Conservation (phyloP, 148 eudicot genomes). For the Heliamphora exappendiculata region DNA sequence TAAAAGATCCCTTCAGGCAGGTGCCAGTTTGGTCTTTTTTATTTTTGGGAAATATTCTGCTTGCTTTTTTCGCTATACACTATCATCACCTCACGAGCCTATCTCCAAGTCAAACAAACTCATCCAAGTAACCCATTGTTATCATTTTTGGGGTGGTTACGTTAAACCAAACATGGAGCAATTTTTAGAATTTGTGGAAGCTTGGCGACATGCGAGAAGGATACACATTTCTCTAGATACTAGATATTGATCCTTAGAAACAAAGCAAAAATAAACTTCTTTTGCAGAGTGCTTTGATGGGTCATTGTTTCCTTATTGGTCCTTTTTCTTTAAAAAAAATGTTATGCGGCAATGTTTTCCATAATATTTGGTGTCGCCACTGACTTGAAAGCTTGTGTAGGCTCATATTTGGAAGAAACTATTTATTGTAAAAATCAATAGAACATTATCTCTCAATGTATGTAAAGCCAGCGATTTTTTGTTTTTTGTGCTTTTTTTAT, state of each 20-base stretch:
- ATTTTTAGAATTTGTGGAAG: neutral
- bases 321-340: neutral
- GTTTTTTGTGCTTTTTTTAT: no score
- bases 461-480: no score
- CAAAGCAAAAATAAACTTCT: neutral
- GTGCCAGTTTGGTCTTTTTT: conserved; percentile 24
- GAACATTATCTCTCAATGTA: neutral
- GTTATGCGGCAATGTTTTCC: neutral
- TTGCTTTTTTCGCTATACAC: neutral
- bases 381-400: neutral
- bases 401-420: neutral
- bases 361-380: neutral
- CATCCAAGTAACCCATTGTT: neutral
- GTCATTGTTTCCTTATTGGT: neutral
- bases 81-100: neutral
- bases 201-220: neutral
- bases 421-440: neutral
- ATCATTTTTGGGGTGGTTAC: neutral
- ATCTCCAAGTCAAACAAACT: neutral
- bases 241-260: neutral
- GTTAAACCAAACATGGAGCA: neutral
- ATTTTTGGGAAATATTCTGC: neutral
- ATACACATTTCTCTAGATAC: neutral
- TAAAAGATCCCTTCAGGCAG: conserved; percentile 87
- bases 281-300: neutral